Percentiles rank a stretch among this genome's conserved stretches.
Conservation (phyloP, 1,284 basidiomycete species). For the Tylopilus sp. region DNA sequence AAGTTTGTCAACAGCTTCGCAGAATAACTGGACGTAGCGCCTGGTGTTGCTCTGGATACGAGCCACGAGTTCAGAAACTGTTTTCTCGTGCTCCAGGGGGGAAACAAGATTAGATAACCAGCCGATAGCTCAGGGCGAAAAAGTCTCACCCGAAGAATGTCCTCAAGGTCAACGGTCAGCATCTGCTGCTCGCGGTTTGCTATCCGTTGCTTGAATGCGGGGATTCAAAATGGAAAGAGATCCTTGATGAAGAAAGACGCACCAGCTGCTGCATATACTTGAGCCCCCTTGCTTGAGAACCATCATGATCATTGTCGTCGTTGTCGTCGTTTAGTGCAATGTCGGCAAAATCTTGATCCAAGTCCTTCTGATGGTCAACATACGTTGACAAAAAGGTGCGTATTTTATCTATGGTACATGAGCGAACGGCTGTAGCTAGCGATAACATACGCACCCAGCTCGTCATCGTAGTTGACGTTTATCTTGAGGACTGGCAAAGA, state of each 20-base stretch:
- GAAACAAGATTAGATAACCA: not conserved
- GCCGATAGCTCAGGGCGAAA: conserved; percentile 1
- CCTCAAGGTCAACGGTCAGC: conserved; percentile 79
- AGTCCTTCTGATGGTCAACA: conserved; percentile 62
- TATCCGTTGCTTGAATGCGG: conserved; percentile 69
- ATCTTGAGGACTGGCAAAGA: conserved; percentile 46
- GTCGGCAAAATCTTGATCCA: conserved; percentile 65
- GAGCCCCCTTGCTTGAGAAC: conserved; percentile 41
- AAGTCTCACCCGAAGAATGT: conserved; percentile 59
- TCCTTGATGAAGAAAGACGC: conserved; percentile 34
- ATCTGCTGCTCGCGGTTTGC: conserved; percentile 91
- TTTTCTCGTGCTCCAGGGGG: conserved; percentile 57
- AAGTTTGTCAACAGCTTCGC: conserved; percentile 85
- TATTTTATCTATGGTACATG: conserved; percentile 54
- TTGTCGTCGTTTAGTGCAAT: conserved; percentile 62
- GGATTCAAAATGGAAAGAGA: conserved; percentile 27
- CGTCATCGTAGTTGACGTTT: conserved; percentile 45
- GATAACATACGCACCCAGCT: conserved; percentile 39
- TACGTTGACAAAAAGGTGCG: conserved; percentile 66
- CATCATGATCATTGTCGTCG: conserved; percentile 39
- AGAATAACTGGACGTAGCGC: conserved; percentile 89
- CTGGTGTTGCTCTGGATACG: conserved; percentile 84
- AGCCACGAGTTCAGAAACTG: conserved; percentile 61
- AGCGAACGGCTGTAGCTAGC: conserved; percentile 34
- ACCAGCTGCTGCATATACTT: conserved; percentile 94